Evolutionary conservation across 2,329 filamentous ascomycete genomes (phyloP).

Genomic region (Xylaria sp.): DNA sequence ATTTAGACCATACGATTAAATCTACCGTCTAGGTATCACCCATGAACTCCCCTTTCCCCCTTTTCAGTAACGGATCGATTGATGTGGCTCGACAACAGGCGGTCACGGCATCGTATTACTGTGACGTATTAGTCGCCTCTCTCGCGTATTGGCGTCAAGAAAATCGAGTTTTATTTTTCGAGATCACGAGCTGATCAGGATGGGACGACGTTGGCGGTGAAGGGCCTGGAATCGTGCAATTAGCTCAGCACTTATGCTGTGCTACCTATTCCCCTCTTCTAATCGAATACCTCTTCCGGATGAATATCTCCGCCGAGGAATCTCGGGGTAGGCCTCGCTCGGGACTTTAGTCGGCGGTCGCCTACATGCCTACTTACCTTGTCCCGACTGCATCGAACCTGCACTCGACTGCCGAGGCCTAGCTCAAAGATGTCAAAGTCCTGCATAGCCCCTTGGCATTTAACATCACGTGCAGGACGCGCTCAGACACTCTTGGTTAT

Average conservation of each 20-base stretch:
- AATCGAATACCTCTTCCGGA: not conserved
- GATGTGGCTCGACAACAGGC: conserved; percentile 11
- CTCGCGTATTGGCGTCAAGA: not conserved
- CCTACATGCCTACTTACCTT: not conserved
- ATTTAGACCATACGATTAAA: conserved; percentile 27
- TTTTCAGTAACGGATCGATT: not conserved
- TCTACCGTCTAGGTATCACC: not conserved
- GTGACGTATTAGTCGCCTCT: not conserved
- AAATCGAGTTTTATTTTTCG: conserved; percentile 3
- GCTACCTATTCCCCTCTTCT: conserved; percentile 7
- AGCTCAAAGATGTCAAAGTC: not conserved
- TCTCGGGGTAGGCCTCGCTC: not conserved
- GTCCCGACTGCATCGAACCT: conserved; percentile 2
- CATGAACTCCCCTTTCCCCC: not conserved
- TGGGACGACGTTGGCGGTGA: conserved; percentile 26
- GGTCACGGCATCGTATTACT: conserved; percentile 4
- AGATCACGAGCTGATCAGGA: not conserved
- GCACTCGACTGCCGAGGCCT: conserved; percentile 20
- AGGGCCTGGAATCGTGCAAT: conserved; percentile 7
- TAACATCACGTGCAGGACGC: not conserved
- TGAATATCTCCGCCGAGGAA: not conserved
- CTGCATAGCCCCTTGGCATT: conserved; percentile 6
- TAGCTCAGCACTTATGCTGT: conserved; percentile 32
- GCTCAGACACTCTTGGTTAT: not conserved
- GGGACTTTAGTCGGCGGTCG: not conserved